These are phyloP conservation scores for Melanopsichium pennsylvanicum DNA, from an alignment of 1,284 basidiomycete genomes.

Conservation along the genomic window DNA sequence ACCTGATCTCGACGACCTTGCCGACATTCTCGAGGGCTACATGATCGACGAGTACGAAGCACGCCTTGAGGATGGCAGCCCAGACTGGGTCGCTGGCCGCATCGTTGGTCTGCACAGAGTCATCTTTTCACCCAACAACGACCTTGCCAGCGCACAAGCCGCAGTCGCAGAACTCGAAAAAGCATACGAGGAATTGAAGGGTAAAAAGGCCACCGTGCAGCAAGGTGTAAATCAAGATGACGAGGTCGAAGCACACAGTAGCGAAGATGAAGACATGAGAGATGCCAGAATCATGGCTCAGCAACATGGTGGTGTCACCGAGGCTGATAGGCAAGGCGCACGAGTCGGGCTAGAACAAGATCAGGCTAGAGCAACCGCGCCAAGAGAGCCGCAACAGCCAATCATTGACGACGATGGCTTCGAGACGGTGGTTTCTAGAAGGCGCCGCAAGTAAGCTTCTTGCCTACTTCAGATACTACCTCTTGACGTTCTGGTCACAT, in stretches of 20 bases:
- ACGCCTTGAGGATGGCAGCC: slow-evolving; percentile 57
- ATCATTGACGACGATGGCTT: slow-evolving; percentile 59
- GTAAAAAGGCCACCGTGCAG: slow-evolving; percentile 32
- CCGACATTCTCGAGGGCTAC: slow-evolving; percentile 58
- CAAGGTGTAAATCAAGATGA: slow-evolving; percentile 22
- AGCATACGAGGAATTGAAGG: slow-evolving; percentile 41
- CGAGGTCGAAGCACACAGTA: slow-evolving; percentile 25
- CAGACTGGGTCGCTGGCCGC: slow-evolving; percentile 52
- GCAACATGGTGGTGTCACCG: slow-evolving; percentile 33
- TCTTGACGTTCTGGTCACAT: background rate
- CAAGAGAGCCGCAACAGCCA: slow-evolving; percentile 33
- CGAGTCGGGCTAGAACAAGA: slow-evolving; percentile 24
- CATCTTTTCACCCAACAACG: slow-evolving; percentile 47
- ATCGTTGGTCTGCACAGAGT: slow-evolving; percentile 47
- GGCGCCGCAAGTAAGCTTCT: slow-evolving; percentile 33
- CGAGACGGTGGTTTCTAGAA: slow-evolving; percentile 55
- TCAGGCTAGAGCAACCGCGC: slow-evolving; percentile 8
- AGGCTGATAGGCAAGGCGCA: slow-evolving; percentile 35
- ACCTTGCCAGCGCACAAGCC: slow-evolving; percentile 28
- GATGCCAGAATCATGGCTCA: slow-evolving; percentile 32
- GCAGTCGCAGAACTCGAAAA: slow-evolving; percentile 49
- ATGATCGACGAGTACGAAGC: slow-evolving; percentile 61
- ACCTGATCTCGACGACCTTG: slow-evolving; percentile 60
- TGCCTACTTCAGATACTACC: too few species aligned
- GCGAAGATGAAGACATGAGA: slow-evolving; percentile 44